phyloP scores from a whole-genome alignment of 441 rosid species.

The Eugenia klotzschiana region DNA sequence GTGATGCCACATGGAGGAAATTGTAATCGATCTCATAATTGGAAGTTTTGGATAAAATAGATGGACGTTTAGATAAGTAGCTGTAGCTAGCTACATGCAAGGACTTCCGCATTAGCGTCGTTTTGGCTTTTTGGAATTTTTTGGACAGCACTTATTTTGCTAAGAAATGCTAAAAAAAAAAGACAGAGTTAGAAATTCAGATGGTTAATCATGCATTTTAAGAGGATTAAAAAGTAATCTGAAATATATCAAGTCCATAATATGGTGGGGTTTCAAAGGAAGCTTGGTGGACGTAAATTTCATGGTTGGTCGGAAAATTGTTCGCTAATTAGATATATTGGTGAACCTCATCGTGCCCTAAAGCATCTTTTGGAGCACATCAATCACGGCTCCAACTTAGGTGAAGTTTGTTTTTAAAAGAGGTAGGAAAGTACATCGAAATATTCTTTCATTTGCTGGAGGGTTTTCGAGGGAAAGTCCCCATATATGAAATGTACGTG shows the following conservation, averaged over 20 bases:
- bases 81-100: too few relatives aligned
- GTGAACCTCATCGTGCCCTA: neutral
- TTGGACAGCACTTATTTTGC: neutral
- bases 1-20: too few relatives aligned
- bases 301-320: neutral
- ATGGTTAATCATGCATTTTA: neutral
- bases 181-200: neutral
- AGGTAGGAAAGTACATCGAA: neutral
- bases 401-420: neutral
- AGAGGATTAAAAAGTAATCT: neutral
- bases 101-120: too few relatives aligned
- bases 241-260: neutral
- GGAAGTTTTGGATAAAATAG: too few relatives aligned
- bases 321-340: neutral
- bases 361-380: neutral
- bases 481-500: too few relatives aligned
- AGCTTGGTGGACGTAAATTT: neutral
- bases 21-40: too few relatives aligned
- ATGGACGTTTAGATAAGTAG: too few relatives aligned
- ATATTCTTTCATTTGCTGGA: too few relatives aligned
- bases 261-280: neutral
- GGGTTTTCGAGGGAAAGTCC: too few relatives aligned
- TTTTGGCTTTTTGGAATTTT: neutral
- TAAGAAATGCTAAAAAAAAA: neutral
- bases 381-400: neutral